Evolutionary conservation across 352 stramenopile genomes (phyloP), one percentile per base, ranked within the genome.

Genomic region (Phytophthora meadii): DNA sequence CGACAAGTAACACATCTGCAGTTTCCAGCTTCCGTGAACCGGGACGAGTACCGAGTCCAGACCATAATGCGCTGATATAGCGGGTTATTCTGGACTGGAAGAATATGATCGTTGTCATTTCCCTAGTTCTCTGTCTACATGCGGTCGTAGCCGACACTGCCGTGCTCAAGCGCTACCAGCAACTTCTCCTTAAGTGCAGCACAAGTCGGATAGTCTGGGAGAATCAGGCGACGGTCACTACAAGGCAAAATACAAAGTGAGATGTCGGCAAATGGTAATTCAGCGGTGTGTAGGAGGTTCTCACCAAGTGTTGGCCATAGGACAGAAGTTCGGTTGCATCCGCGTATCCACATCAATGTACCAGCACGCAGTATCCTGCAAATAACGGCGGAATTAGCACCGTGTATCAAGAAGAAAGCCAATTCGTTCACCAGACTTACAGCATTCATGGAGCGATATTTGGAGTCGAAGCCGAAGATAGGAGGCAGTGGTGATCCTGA

Each of bases 291-390:
- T 8, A 39, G 5, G 19, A 12, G 0, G 25, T 6, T 56, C 72
- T 61, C 77, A 94, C 86, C 84, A 94, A 9, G 82, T 94, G 44
- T 92, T 90, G 5, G 84, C 86, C 59, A 84, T 89, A 2, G 86
- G 86, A 19, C 79, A 91, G n/a, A 82, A 73, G 15, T 57, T 65
- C 7, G 40, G 60, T 24, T 85, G 77, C 70, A 72, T 79, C 11
- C 65, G 59, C 7, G 72, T 48, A 28, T 90, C 82, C 8, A 93
- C 77, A 37, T 93, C 84, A 34, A 92, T 76, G 64, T 86, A 91
- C 84, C 84, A 93, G 44, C 68, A 74, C 6, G 69, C 76, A 40
- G 76, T 74, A 46, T 93, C 81, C 84, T 93, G 39, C 15, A 45
- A 27, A 53, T 12, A 41, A 62, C 9, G 12, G 36, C 48, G 17